phyloP scores from a whole-genome alignment of 805 yeast genomes.

The Naumovozyma castellii region DNA sequence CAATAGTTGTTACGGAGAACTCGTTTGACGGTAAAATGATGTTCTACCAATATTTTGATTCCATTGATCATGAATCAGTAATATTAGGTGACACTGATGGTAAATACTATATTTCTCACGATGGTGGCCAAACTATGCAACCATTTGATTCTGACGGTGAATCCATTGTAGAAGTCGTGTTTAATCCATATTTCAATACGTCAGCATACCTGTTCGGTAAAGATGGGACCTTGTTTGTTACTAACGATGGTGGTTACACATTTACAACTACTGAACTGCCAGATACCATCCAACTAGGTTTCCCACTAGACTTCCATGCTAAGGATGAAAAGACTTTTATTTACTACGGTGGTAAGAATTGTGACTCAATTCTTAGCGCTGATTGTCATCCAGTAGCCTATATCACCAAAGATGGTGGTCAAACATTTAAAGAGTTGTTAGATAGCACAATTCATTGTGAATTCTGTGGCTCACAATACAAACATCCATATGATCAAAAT shows the following conservation, averaged over 20 bases:
- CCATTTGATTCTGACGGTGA: slow-evolving; percentile 31
- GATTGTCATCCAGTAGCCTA: slow-evolving; percentile 53
- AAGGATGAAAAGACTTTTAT: slow-evolving; percentile 48
- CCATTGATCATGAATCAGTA: slow-evolving; percentile 51
- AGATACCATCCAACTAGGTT: slow-evolving; percentile 33
- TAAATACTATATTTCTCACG: slow-evolving; percentile 54
- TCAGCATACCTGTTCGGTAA: slow-evolving; percentile 37
- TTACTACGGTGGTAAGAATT: slow-evolving; percentile 55
- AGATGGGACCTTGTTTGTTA: slow-evolving; percentile 41
- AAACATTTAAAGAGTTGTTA: slow-evolving; percentile 44
- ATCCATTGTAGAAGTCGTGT: slow-evolving; percentile 43
- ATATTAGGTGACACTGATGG: slow-evolving; percentile 47
- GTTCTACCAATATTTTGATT: slow-evolving; percentile 42
- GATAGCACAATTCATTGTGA: slow-evolving; percentile 53
- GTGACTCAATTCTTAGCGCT: slow-evolving; percentile 37
- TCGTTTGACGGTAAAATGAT: slow-evolving; percentile 44
- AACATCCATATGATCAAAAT: slow-evolving; percentile 36
- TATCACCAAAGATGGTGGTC: slow-evolving; percentile 61
- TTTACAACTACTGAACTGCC: slow-evolving; percentile 46
- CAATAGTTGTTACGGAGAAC: slow-evolving; percentile 33
- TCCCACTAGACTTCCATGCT: slow-evolving; percentile 55
- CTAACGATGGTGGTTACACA: slow-evolving; percentile 58
- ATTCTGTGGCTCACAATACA: slow-evolving; percentile 50
- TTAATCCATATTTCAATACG: slow-evolving; percentile 40
- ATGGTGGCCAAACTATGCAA: slow-evolving; percentile 51